A percentile compares a stretch with the other conserved stretches of the same genome.
These are phyloP conservation scores for Haplosporangium gracile DNA, from an alignment of 192 early-diverging fungal species.

Conservation along the genomic window DNA sequence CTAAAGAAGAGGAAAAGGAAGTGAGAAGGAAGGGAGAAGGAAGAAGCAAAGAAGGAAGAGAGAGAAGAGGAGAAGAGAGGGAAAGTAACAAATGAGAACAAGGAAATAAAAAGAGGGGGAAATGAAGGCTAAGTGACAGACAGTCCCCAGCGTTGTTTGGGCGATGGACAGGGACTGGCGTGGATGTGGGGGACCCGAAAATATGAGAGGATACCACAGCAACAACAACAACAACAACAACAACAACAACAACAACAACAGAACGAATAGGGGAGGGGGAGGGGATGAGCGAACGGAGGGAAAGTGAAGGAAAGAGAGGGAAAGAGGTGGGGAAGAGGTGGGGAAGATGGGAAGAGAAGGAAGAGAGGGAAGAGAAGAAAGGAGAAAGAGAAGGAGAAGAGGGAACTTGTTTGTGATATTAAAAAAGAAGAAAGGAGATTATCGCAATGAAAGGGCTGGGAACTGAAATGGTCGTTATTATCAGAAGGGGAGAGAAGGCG, in stretches of 20 bases:
- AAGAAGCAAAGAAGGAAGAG: background rate
- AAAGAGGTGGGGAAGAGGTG: background rate
- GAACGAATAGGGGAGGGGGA: no score
- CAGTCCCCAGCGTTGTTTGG: conserved; percentile 4
- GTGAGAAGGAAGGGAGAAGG: background rate
- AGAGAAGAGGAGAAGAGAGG: background rate
- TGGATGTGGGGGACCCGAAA: background rate
- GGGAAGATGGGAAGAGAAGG: background rate
- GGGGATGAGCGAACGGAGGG: no score
- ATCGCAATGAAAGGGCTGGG: conserved; percentile 1
- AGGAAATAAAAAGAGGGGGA: background rate
- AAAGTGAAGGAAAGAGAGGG: no score
- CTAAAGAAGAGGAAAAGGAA: background rate
- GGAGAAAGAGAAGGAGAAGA: background rate
- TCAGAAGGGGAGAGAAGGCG: background rate
- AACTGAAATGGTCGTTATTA: background rate
- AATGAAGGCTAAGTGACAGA: background rate
- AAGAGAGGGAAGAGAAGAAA: background rate
- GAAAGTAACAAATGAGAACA: background rate
- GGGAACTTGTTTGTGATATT: background rate
- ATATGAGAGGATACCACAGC: background rate
- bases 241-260: no score
- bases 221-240: no score
- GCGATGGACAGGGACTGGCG: background rate
- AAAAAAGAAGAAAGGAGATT: background rate